phyloP scores from a whole-genome alignment of 768 basidiomycete genomes.

The Macrolepiota fuliginosa region DNA sequence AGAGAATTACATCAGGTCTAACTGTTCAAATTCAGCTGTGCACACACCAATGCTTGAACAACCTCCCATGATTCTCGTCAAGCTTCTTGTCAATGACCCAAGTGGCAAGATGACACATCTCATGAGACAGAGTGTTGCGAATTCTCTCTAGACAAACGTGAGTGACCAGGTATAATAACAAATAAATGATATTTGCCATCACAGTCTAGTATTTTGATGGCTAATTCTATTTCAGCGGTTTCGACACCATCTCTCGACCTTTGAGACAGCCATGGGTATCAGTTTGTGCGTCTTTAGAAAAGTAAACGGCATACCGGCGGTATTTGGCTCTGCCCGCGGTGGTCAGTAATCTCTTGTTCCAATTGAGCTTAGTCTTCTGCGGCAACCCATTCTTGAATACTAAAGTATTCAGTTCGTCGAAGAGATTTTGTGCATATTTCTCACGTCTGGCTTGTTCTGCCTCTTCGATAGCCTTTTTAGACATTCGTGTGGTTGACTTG shows the following conservation, averaged over 20 bases:
- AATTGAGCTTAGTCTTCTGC: slow-evolving; percentile 50
- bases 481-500: slow-evolving; percentile 21
- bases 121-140: slow-evolving; percentile 79
- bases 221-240: slow-evolving; percentile 70
- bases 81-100: slow-evolving; percentile 77
- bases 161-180: not conserved
- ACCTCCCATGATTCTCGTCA: slow-evolving; percentile 69
- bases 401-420: slow-evolving; percentile 52
- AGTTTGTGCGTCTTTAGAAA: not conserved
- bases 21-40: not conserved
- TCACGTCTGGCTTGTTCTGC: slow-evolving; percentile 44
- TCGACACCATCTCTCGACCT: slow-evolving; percentile 60
- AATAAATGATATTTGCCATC: slow-evolving; percentile 49
- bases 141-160: slow-evolving; percentile 57
- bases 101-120: slow-evolving; percentile 89
- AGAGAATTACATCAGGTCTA: not conserved
- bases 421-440: slow-evolving; percentile 57
- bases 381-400: slow-evolving; percentile 60
- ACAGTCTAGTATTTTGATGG: slow-evolving; percentile 75
- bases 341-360: slow-evolving; percentile 64
- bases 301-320: slow-evolving; percentile 40
- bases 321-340: slow-evolving; percentile 73
- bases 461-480: slow-evolving; percentile 39
- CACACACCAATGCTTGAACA: slow-evolving; percentile 70
- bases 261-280: not conserved